Evolutionary conservation across 768 basidiomycete species (phyloP), one percentile per base, ranked within the genome.

Genomic region (Serendipita indica): DNA sequence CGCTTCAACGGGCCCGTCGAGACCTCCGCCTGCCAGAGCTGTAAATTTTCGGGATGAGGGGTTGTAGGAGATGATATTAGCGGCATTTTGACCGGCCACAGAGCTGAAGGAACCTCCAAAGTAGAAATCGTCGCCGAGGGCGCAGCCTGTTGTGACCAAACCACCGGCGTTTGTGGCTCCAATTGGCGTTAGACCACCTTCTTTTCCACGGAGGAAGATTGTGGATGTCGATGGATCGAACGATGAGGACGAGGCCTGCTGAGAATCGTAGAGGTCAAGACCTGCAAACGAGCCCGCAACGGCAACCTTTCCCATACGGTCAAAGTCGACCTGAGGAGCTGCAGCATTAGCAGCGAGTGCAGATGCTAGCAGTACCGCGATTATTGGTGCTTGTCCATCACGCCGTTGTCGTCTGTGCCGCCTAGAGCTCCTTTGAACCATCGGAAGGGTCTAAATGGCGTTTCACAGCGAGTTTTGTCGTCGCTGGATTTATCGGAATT

Each of bases 281-380:
- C 92, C 94, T 22, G 85, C 79, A 67, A 97, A 99, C 33, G 86
- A 76, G 60, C 94, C 94, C 27, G 84, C 82, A 39, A 97, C 76
- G 59, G 83, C 91, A 54, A 97, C 91, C 58, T 77, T 83, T 63
- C 94, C 94, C 89, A 99, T 93, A 57, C 85, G 83, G 64, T 75
- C 72, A 65, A 82, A 84, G 69, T 87, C 85, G 65, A 86, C 74
- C 61, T 74, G 71, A 3, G 81, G 81, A 13, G 80, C 70, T 3
- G 74, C 68, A 6, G 76, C 77, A 54, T 54, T 54, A 30, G 49
- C 30, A 54, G 22, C 25, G 7, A 28, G 32, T 20, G 27, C 41
- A 25, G 27, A 43, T 5, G 41, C 18, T n/a, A 25, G 7, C 18
- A 43, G 41, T 7, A 43, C 41, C 41, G 41, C 41, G 41, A 43